Evolutionary conservation across 306 rosid species (phyloP).

Genomic region (Biancaea sappan): DNA sequence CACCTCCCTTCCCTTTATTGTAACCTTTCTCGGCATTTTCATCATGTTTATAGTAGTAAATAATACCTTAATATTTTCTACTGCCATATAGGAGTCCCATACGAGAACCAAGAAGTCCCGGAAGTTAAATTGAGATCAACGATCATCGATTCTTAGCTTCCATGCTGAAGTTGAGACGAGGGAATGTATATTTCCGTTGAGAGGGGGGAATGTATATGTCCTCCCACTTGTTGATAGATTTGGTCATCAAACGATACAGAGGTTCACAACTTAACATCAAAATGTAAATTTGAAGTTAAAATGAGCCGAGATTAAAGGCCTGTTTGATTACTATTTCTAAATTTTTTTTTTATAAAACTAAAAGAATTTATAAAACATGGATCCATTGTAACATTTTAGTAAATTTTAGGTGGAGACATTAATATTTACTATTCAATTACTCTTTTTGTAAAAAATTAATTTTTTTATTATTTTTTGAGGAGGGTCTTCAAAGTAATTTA

Average conservation of each 20-base stretch:
- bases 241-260: neutral
- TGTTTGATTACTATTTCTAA: too few species aligned
- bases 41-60: neutral
- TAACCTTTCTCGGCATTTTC: conserved; percentile 5
- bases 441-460: too few species aligned
- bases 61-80: neutral
- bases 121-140: conserved; percentile 29
- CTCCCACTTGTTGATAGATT: conserved; percentile 28
- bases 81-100: conserved; percentile 60
- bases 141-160: conserved; percentile 30
- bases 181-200: neutral
- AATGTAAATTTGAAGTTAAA: neutral
- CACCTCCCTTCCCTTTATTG: conserved; percentile 14
- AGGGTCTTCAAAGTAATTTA: too few species aligned
- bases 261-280: neutral
- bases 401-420: too few species aligned
- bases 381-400: too few species aligned
- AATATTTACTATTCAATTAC: too few species aligned
- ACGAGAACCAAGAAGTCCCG: conserved; percentile 51
- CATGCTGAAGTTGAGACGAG: neutral
- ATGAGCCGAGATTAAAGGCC: neutral
- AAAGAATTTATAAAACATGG: too few species aligned
- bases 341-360: too few species aligned
- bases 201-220: neutral
- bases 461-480: too few species aligned